phyloP scores from a whole-genome alignment of 2,329 filamentous ascomycete species.

The Lachnellula arida region DNA sequence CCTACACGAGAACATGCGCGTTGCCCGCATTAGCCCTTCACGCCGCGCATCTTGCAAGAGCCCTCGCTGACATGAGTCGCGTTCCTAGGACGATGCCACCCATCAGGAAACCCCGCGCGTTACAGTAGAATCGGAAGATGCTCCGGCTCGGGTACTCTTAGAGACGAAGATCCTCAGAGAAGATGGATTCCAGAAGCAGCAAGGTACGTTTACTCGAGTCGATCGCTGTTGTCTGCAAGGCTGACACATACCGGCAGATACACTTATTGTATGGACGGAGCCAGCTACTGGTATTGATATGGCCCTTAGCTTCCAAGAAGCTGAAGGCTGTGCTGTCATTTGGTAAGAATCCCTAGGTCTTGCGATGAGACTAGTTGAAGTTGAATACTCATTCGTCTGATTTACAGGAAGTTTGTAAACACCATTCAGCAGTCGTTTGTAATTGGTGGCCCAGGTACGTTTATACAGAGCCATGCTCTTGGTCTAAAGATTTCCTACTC shows the following conservation, averaged over 20 bases:
- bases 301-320: slow-evolving; percentile 97
- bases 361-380: not conserved
- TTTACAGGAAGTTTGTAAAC: slow-evolving; percentile 79
- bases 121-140: slow-evolving; percentile 88
- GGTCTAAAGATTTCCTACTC: not conserved
- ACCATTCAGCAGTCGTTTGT: slow-evolving; percentile 72
- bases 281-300: slow-evolving; percentile 80
- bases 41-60: not conserved
- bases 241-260: slow-evolving; percentile 55
- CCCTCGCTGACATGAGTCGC: slow-evolving; percentile 28
- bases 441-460: slow-evolving; percentile 57
- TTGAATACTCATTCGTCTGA: slow-evolving; percentile 5
- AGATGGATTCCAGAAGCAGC: slow-evolving; percentile 96
- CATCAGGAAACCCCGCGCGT: slow-evolving; percentile 79
- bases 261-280: slow-evolving; percentile 97
- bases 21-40: not conserved
- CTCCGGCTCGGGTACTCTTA: slow-evolving; percentile 75
- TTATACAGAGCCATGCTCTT: not conserved
- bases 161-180: slow-evolving; percentile 90
- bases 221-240: slow-evolving; percentile 14
- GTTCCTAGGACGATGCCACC: slow-evolving; percentile 47
- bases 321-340: slow-evolving; percentile 86
- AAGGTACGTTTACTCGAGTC: slow-evolving; percentile 55
- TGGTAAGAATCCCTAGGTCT: slow-evolving; percentile 55
- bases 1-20: slow-evolving; percentile 4